Conservation (phyloP, 805 yeast species). For the Saturnispora besseyi region DNA sequence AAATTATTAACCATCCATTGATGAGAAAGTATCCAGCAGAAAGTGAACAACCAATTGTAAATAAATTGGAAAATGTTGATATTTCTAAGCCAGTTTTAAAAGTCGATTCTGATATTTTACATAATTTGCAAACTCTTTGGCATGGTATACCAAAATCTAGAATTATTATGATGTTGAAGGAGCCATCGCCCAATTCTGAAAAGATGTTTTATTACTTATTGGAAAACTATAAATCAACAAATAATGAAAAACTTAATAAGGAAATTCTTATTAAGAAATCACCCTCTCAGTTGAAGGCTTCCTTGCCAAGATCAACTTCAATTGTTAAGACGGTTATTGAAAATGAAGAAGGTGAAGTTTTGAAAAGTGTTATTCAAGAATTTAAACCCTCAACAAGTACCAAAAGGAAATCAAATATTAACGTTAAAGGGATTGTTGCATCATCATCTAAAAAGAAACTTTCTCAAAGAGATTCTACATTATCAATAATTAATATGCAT, state of each 20-base stretch:
- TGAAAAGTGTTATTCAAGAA: slow-evolving; percentile 18
- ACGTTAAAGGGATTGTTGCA: slow-evolving; percentile 32
- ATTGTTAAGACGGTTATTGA: slow-evolving; percentile 27
- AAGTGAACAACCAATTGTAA: slow-evolving; percentile 18
- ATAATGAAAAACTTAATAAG: slow-evolving; percentile 8
- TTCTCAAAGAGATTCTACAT: slow-evolving; percentile 24
- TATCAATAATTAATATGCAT: slow-evolving; percentile 14
- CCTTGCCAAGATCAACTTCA: slow-evolving; percentile 25
- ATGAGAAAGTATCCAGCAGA: slow-evolving; percentile 42
- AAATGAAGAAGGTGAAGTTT: slow-evolving; percentile 26
- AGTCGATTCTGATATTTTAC: slow-evolving; percentile 42
- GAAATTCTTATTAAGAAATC: slow-evolving; percentile 4
- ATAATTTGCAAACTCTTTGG: slow-evolving; percentile 50
- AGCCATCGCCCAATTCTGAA: slow-evolving; percentile 23
- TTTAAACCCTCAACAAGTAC: neutral
- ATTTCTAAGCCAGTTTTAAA: slow-evolving; percentile 20
- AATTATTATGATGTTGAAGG: slow-evolving; percentile 23
- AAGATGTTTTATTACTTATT: slow-evolving; percentile 31
- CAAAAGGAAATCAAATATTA: slow-evolving; percentile 11
- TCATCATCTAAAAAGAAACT: slow-evolving; percentile 42
- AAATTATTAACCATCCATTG: slow-evolving; percentile 53
- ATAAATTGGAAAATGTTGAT: slow-evolving; percentile 20
- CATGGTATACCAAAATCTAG: slow-evolving; percentile 37
- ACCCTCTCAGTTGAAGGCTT: neutral
- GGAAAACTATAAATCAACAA: slow-evolving; percentile 27